phyloP scores from a whole-genome alignment of 2,329 filamentous ascomycete genomes.

The Macrophomina phaseolina region DNA sequence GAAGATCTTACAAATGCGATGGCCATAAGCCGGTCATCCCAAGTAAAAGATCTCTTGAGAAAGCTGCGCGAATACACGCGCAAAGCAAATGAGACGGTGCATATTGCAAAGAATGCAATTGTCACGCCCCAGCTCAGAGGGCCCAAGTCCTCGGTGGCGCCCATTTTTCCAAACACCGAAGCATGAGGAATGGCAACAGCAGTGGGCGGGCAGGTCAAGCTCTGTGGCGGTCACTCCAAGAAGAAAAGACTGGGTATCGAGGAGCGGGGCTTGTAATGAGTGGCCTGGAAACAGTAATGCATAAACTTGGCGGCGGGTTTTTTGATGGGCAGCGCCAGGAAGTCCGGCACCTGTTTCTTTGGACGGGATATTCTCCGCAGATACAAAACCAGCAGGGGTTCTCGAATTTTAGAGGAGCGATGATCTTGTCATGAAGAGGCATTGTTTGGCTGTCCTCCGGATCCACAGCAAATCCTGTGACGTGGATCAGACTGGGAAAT shows the following conservation, averaged over 20 bases:
- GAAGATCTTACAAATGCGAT: background rate
- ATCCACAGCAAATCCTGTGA: slow-evolving; percentile 2
- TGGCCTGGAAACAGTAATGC: background rate
- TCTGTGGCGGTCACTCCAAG: background rate
- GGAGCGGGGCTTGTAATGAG: background rate
- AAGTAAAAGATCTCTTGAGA: slow-evolving; percentile 2
- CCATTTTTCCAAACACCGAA: background rate
- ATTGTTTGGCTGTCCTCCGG: background rate
- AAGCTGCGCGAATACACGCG: slow-evolving; percentile 21
- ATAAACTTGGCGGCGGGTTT: background rate
- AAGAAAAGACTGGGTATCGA: background rate
- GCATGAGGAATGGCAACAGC: slow-evolving; percentile 1
- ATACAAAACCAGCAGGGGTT: background rate
- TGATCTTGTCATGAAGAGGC: background rate
- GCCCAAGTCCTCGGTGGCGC: slow-evolving; percentile 6
- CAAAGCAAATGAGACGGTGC: slow-evolving; percentile 1
- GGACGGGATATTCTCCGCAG: background rate
- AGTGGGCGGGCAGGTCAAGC: background rate
- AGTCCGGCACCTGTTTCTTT: background rate
- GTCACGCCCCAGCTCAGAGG: slow-evolving; percentile 12
- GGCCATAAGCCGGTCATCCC: slow-evolving; percentile 24
- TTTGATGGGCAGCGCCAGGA: background rate
- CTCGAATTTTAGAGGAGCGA: background rate
- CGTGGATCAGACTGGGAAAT: background rate
- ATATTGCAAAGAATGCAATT: slow-evolving; percentile 1